Evolutionary conservation across 2,329 filamentous ascomycete species (phyloP).

Genomic region (Aciculosporium take): DNA sequence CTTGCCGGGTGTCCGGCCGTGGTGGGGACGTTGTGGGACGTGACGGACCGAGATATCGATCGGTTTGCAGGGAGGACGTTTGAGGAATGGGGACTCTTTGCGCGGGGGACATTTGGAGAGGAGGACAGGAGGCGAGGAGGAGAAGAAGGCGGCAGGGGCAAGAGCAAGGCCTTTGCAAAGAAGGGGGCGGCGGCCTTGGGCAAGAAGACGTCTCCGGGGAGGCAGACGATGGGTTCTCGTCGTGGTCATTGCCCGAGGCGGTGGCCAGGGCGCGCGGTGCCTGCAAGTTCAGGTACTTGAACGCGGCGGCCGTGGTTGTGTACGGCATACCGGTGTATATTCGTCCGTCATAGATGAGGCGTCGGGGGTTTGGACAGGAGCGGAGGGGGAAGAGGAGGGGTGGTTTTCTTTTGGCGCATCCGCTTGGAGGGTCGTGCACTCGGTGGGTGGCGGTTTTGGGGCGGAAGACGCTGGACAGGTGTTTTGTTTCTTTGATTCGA

Average conservation of each 20-base stretch:
- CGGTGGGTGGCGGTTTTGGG: too few species aligned
- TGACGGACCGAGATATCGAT: slow-evolving; percentile 95
- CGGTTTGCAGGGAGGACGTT: slow-evolving; percentile 69
- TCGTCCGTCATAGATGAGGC: slow-evolving; percentile 11
- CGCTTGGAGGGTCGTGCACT: too few species aligned
- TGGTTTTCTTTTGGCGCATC: too few species aligned
- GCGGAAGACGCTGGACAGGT: too few species aligned
- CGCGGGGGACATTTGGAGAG: slow-evolving; percentile 29
- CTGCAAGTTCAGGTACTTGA: slow-evolving; percentile 84
- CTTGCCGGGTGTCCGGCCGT: slow-evolving; percentile 76
- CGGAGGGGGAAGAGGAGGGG: too few species aligned
- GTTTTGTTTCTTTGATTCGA: too few species aligned
- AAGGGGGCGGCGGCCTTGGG: background rate
- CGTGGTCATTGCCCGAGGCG: slow-evolving; percentile 52
- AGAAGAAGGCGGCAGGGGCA: slow-evolving; percentile 3
- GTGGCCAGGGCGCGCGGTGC: slow-evolving; percentile 58
- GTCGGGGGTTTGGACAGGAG: too few species aligned
- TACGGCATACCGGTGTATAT: slow-evolving; percentile 92
- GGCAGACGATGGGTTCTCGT: too few species aligned
- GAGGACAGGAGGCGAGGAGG: slow-evolving; percentile 15
- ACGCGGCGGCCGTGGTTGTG: slow-evolving; percentile 82
- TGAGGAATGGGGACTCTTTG: slow-evolving; percentile 72
- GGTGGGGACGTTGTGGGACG: slow-evolving; percentile 91
- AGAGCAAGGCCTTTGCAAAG: background rate
- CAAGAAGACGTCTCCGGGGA: slow-evolving; percentile 1